Evolutionary conservation across 2,329 filamentous ascomycete genomes (phyloP).

Genomic region (Epichloe aotearoae): DNA sequence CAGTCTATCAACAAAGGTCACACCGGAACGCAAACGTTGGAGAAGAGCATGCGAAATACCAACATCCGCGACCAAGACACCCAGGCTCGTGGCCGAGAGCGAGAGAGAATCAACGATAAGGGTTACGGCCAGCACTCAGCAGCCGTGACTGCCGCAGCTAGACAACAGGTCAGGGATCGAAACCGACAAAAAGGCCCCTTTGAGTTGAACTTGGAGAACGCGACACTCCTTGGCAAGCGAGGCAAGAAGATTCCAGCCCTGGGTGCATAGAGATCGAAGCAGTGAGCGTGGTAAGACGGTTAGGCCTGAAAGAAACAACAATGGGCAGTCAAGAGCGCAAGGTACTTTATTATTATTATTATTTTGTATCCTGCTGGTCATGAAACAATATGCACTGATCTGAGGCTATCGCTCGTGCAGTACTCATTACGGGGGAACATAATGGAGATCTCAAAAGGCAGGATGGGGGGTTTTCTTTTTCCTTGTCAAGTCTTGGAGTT

Average conservation of each 20-base stretch:
- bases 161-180: constrained; percentile 59
- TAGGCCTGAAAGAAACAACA: too few relatives aligned
- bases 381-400: not conserved
- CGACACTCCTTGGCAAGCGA: constrained; percentile 70
- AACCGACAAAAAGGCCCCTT: constrained; percentile 68
- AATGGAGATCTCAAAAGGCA: not conserved
- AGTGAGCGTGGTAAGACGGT: too few relatives aligned
- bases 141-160: constrained; percentile 69
- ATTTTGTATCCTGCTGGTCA: not conserved
- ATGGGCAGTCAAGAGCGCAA: too few relatives aligned
- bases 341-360: too few relatives aligned
- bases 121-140: constrained; percentile 88
- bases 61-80: constrained; percentile 46
- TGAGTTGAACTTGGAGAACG: constrained; percentile 82
- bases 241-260: constrained; percentile 39
- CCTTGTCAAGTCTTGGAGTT: not conserved
- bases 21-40: constrained; percentile 51
- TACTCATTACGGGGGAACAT: not conserved
- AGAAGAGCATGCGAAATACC: constrained; percentile 76
- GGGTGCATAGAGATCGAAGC: constrained; percentile 17
- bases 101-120: constrained; percentile 28
- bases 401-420: not conserved
- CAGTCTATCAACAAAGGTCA: constrained; percentile 36
- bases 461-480: not conserved
- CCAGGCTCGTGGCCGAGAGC: constrained; percentile 20